phyloP scores from a whole-genome alignment of 495 filamentous ascomycete genomes.

The Trichoderma erinaceum region DNA sequence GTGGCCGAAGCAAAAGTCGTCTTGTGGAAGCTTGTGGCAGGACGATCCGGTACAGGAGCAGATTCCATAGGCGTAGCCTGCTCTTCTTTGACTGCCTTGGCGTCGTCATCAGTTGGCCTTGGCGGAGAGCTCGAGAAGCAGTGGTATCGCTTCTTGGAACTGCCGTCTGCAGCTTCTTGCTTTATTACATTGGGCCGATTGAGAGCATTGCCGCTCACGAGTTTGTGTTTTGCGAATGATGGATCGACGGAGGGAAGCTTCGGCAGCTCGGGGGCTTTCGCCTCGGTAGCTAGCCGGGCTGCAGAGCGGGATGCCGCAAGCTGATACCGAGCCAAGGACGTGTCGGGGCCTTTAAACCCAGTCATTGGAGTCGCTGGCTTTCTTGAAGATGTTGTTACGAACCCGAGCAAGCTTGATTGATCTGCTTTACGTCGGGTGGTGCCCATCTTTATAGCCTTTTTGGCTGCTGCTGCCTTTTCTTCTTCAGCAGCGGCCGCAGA shows the following conservation, averaged over 20 bases:
- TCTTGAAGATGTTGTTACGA: slow-evolving; percentile 20
- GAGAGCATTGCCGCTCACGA: slow-evolving; percentile 27
- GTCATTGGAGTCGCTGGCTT: slow-evolving; percentile 10
- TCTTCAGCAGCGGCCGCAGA: slow-evolving; percentile 25
- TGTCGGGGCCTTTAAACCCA: neutral
- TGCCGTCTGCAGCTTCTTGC: slow-evolving; percentile 5
- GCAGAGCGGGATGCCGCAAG: slow-evolving; percentile 10
- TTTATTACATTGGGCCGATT: slow-evolving; percentile 19
- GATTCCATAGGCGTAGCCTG: slow-evolving; percentile 19
- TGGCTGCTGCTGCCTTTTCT: slow-evolving; percentile 9
- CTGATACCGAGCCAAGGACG: slow-evolving; percentile 18
- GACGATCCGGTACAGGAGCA: slow-evolving; percentile 28
- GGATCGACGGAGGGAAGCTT: slow-evolving; percentile 27
- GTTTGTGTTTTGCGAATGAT: slow-evolving; percentile 31
- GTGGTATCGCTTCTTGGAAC: slow-evolving; percentile 32
- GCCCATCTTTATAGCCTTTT: slow-evolving; percentile 16
- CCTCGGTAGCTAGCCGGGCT: slow-evolving; percentile 17
- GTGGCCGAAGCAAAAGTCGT: slow-evolving; percentile 31
- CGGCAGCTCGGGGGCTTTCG: slow-evolving; percentile 3
- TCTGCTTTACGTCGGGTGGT: slow-evolving; percentile 31
- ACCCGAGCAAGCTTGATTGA: slow-evolving; percentile 39
- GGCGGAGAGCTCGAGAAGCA: slow-evolving; percentile 46
- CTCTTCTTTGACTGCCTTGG: slow-evolving; percentile 20
- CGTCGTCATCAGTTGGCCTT: slow-evolving; percentile 19
- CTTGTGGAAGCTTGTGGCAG: slow-evolving; percentile 36